Base-by-base conservation (phyloP, 805 yeast genomes). In the Soucietia sequanensis region DNA sequence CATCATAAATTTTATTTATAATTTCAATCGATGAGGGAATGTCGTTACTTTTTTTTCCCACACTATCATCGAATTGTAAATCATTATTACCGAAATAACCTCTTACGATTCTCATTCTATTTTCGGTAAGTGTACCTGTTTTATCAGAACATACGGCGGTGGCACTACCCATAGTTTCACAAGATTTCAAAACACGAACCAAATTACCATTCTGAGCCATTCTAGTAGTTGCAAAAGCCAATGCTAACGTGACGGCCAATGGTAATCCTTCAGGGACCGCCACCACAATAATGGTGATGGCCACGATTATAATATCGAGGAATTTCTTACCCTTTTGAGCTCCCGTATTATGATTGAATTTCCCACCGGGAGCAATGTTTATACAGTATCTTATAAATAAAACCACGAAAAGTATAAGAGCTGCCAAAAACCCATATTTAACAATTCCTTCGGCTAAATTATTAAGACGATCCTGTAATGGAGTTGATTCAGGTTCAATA, bases 191-290 rank as follows among this genome's bases (percentile, higher is more conserved):
- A 7, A 88, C 95, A 50, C 99, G 80, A n/a, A 93, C 99, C 51
- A 93, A 70, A 57, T 91, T 91, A 44, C 95, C 95, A 58, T 93
- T 96, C 58, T 85, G 84, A 14, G 95, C 89, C 99, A 93, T 93
- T 62, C 98, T 77, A 7, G 96, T 90, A 2, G 99, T 93, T 2
- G 99, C 99, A 68, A 93, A 93, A 0, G 99, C 99, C 46, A 93
- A 70, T 0, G 99, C 96, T 30, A 93, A 71, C 1, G 99, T 93
- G 12, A 93, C 99, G 2, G 99, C 99, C 37, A 93, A 70, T 1
- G 99, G 99, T 38, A 93, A 74, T 42, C 99, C 99, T 64, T 93
- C 99, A 3, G 99, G 99, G n/a, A 93, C 96, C 0, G 99, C 99
- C 33, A 93, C 99, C 11, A 91, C 99, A 19, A 93, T 80, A 48